Evolutionary conservation across 2,329 filamentous ascomycete species (phyloP).

Genomic region (Alternaria rosae): DNA sequence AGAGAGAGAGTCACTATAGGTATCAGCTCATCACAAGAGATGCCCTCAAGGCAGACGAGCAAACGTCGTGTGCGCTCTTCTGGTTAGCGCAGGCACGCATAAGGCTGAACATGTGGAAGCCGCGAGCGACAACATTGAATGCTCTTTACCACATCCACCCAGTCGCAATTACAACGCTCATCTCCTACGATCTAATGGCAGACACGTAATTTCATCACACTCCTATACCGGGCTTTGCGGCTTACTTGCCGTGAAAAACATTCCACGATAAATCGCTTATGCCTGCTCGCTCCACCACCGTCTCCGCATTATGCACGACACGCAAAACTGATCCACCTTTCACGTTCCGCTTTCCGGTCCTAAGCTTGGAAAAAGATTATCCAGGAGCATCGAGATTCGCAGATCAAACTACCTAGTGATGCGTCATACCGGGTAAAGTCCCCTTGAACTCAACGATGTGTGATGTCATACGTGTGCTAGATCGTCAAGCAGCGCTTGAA

Average conservation of each 20-base stretch:
- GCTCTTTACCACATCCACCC: neutral
- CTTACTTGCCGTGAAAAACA: neutral
- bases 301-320: conserved; percentile 7
- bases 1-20: neutral
- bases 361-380: neutral
- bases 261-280: neutral
- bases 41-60: conserved; percentile 6
- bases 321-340: conserved; percentile 1
- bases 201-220: neutral
- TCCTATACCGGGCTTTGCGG: neutral
- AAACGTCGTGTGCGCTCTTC: neutral
- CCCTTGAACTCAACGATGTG: neutral
- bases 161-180: neutral
- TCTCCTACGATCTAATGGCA: neutral
- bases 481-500: neutral
- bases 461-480: neutral
- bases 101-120: neutral
- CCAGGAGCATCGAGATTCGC: conserved; percentile 1
- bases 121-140: neutral
- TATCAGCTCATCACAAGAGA: neutral
- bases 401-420: neutral
- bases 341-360: conserved; percentile 1
- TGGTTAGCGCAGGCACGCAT: conserved; percentile 7
- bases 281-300: conserved; percentile 5
- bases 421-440: conserved; percentile 1